Conservation (phyloP, 2,329 filamentous ascomycete species). For the Orbilia javanica region DNA sequence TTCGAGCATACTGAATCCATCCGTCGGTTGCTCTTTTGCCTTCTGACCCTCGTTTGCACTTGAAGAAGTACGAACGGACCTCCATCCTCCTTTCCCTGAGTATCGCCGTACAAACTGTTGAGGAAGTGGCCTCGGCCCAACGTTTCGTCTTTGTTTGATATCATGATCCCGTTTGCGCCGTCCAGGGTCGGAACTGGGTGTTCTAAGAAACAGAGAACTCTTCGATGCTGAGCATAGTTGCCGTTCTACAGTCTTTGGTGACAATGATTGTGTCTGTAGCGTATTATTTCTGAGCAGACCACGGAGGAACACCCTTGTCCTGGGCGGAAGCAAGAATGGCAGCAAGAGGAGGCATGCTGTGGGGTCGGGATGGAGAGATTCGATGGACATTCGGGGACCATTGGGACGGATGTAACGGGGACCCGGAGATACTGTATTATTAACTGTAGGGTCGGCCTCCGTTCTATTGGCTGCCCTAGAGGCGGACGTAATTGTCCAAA, state of each 20-base stretch:
- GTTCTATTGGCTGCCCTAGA: slow-evolving; percentile 3
- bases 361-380: slow-evolving; percentile 44
- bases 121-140: not conserved
- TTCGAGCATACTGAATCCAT: slow-evolving; percentile 29
- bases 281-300: slow-evolving; percentile 47
- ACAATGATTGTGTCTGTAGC: not conserved
- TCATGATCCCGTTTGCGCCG: not conserved
- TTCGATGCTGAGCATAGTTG: not conserved
- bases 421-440: not conserved
- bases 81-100: not conserved
- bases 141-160: not conserved
- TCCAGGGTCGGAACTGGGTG: not conserved
- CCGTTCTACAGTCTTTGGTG: slow-evolving; percentile 37
- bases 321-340: slow-evolving; percentile 54
- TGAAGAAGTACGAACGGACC: not conserved
- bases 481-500: not conserved
- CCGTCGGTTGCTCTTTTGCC: not conserved
- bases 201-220: not conserved
- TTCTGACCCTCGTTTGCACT: not conserved
- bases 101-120: not conserved
- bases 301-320: slow-evolving; percentile 44
- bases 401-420: slow-evolving; percentile 43
- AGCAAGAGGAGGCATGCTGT: slow-evolving; percentile 55
- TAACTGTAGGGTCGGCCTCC: not conserved
- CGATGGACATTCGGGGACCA: slow-evolving; percentile 57